Conservation (phyloP, 73 alveolate genomes). For the Urostyla sp. region DNA sequence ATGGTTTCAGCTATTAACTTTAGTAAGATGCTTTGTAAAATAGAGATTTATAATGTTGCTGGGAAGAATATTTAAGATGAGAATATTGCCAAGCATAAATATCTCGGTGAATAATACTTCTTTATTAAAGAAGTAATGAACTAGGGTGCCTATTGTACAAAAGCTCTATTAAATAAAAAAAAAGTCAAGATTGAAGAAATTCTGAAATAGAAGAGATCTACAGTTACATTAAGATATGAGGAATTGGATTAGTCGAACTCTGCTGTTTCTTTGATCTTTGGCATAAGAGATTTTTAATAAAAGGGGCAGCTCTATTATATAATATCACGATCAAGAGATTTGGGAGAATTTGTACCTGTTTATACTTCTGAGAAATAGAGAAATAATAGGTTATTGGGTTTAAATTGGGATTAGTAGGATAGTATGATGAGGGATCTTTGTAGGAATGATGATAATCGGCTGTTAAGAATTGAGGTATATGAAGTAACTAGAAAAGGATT, state of each 20-base stretch:
- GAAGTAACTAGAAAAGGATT: slow-evolving; percentile 70
- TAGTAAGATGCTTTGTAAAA: slow-evolving; percentile 8
- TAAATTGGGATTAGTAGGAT: slow-evolving; percentile 67
- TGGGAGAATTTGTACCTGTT: slow-evolving; percentile 62
- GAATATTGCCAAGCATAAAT: slow-evolving; percentile 45
- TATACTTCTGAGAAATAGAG: slow-evolving; percentile 33
- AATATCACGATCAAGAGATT: slow-evolving; percentile 45
- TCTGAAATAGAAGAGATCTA: slow-evolving; percentile 40
- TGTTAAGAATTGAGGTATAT: slow-evolving; percentile 71
- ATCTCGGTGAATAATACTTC: slow-evolving; percentile 52
- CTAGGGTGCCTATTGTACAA: slow-evolving; percentile 20
- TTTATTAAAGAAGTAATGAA: slow-evolving; percentile 36
- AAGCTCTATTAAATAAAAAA: slow-evolving; percentile 26
- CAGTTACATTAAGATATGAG: slow-evolving; percentile 46
- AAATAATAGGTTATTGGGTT: slow-evolving; percentile 27
- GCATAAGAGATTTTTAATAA: slow-evolving; percentile 39
- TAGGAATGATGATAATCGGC: slow-evolving; percentile 78
- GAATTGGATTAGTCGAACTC: slow-evolving; percentile 65
- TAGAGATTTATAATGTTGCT: slow-evolving; percentile 18
- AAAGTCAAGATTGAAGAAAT: slow-evolving; percentile 29
- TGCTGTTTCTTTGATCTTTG: slow-evolving; percentile 11
- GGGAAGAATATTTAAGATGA: slow-evolving; percentile 28
- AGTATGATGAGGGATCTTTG: slow-evolving; percentile 72
- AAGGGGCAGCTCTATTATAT: slow-evolving; percentile 30
- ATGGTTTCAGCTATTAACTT: slow-evolving; percentile 19